Evolutionary conservation across 2,329 filamentous ascomycete genomes (phyloP).

Genomic region (Diaporthe citrichinensis): DNA sequence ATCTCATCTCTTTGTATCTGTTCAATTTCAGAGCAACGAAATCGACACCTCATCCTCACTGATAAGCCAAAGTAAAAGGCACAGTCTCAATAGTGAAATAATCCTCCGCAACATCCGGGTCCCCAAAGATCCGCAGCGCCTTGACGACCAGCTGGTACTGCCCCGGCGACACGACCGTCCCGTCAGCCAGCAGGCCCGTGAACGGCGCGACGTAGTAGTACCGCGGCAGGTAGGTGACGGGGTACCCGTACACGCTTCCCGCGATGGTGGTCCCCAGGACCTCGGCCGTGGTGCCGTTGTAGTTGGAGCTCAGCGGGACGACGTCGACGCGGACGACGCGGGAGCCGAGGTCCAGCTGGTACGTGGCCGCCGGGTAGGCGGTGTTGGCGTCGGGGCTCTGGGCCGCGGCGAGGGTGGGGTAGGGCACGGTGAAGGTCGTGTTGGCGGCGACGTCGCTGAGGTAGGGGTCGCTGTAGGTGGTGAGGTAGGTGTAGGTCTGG

Average conservation of each 20-base stretch:
- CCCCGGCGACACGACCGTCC: slow-evolving; percentile 45
- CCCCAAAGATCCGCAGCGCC: slow-evolving; percentile 47
- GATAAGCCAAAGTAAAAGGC: slow-evolving; percentile 32
- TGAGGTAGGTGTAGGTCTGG: slow-evolving; percentile 39
- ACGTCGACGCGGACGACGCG: slow-evolving; percentile 45
- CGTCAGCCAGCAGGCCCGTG: slow-evolving; percentile 45
- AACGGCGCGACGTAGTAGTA: slow-evolving; percentile 41
- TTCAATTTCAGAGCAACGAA: neutral
- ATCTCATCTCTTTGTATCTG: neutral
- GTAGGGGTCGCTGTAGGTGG: slow-evolving; percentile 32
- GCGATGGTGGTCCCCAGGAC: slow-evolving; percentile 45
- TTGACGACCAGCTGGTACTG: slow-evolving; percentile 46
- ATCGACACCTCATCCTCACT: neutral
- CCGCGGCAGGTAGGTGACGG: slow-evolving; percentile 39
- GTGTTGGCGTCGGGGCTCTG: neutral
- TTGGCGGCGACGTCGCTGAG: slow-evolving; percentile 41
- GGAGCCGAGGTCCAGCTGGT: slow-evolving; percentile 42
- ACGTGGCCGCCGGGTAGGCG: slow-evolving; percentile 10
- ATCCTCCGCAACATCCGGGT: slow-evolving; percentile 45
- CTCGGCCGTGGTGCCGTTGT: slow-evolving; percentile 40
- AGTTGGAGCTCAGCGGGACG: slow-evolving; percentile 39
- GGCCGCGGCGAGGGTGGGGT: slow-evolving; percentile 36
- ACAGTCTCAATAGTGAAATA: slow-evolving; percentile 42
- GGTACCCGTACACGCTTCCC: slow-evolving; percentile 45
- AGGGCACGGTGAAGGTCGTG: slow-evolving; percentile 47